A percentile compares a stretch with the other conserved stretches of the same genome.
Conservation (phyloP, 768 basidiomycete species). For the Boletus rubroflammeus region DNA sequence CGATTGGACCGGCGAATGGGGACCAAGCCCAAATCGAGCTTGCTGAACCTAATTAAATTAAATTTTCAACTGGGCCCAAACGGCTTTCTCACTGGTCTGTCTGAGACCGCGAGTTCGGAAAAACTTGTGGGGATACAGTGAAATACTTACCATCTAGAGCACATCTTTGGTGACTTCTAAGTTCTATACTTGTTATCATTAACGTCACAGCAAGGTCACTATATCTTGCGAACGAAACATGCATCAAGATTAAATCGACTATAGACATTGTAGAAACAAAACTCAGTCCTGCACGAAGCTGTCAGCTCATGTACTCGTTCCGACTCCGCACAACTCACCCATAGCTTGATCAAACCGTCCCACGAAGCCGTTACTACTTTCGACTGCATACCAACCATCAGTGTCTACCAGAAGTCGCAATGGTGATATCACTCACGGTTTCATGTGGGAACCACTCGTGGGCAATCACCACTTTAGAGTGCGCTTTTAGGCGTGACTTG, state of each 20-base stretch:
- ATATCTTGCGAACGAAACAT: neutral
- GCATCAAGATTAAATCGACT: constrained; percentile 3
- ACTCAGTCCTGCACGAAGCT: constrained; percentile 30
- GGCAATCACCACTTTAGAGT: constrained; percentile 94
- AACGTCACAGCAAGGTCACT: neutral
- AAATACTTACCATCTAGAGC: neutral
- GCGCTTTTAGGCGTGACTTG: constrained; percentile 84
- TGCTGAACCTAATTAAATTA: neutral
- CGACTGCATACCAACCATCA: constrained; percentile 51
- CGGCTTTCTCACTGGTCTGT: constrained; percentile 1
- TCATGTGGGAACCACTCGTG: constrained; percentile 99
- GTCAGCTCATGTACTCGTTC: neutral
- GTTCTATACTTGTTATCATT: constrained; percentile 3
- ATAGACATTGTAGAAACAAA: constrained; percentile 4
- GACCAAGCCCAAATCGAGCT: neutral
- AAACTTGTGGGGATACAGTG: neutral
- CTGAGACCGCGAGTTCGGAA: neutral
- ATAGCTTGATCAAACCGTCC: constrained; percentile 98
- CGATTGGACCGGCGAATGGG: neutral
- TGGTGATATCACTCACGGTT: constrained; percentile 55
- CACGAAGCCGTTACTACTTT: constrained; percentile 97
- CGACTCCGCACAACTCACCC: constrained; percentile 54
- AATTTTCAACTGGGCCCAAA: neutral
- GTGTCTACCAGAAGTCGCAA: neutral
- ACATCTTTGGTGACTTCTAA: neutral